Base-by-base conservation (phyloP, 176 grass and related monocot species). In the Microstegium vimineum region DNA sequence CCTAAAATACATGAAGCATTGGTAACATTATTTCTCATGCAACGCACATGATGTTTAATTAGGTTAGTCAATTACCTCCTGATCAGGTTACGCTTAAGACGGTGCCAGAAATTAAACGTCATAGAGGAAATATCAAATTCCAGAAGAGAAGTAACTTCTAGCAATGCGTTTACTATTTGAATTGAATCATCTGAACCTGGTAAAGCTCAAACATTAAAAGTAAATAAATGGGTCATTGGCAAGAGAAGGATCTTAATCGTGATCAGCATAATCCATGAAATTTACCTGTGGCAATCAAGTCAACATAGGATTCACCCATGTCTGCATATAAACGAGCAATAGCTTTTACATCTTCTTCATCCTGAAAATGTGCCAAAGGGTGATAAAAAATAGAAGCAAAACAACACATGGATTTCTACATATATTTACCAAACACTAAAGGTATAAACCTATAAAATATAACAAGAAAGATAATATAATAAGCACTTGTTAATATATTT, bases 91-190 rank as follows among this genome's bases (percentile, higher is more conserved):
- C 43, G 57, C 77, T 81, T 92, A 67, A 99, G 96, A 77, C 84
- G 94, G 69, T 99, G 91, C 96, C 96, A 99, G 85, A 99, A 99
- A 80, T 99, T 99, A 91, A 95, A 99, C 14, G 96, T 99, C 96
- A 99, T 99, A 63, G 93, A 99, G 45, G 87, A 99, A 83, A 99
- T 99, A 75, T 99, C 96, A 79, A 95, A 95, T 84, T 99, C 96
- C 42, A 83, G 74, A 80, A 91, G 93, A 54, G 93, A 90, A 81
- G 93, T 87, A 87, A 95, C 96, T 94, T 99, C 96, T 9, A 99
- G 90, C 38, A 99, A 80, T 60, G 96, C 89, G 84, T 90, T 94
- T 74, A 99, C 89, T 81, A 99, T 99, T 69, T 93, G 89, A 91
- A 99, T 90, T 28, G 91, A 90, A 79, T 95, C 93, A 78, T 77